A percentile compares a stretch with the other conserved stretches of the same genome.
Evolutionary conservation across 805 yeast species (phyloP).

Genomic region (Kuraishia cidri): DNA sequence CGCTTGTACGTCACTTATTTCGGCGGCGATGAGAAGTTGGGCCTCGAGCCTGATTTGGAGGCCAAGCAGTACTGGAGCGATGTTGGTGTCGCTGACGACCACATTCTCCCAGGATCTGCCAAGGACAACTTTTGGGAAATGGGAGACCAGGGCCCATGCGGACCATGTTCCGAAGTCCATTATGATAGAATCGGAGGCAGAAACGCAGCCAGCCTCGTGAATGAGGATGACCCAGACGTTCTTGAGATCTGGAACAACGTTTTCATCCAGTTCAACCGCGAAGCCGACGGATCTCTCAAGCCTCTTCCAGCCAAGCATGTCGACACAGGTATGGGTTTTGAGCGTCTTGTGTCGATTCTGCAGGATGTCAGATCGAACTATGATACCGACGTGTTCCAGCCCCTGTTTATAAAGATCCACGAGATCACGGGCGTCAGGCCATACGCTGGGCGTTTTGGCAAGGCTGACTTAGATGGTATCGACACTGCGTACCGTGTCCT

Average conservation of each 20-base stretch:
- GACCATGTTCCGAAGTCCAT: slow-evolving; percentile 97
- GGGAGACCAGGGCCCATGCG: slow-evolving; percentile 99
- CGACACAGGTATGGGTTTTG: slow-evolving; percentile 99
- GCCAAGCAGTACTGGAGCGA: slow-evolving; percentile 81
- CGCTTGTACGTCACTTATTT: slow-evolving; percentile 93
- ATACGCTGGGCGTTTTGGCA: slow-evolving; percentile 88
- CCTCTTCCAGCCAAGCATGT: slow-evolving; percentile 90
- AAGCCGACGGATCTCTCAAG: slow-evolving; percentile 70
- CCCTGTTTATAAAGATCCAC: slow-evolving; percentile 78
- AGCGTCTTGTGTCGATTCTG: slow-evolving; percentile 88
- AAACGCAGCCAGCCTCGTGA: slow-evolving; percentile 85
- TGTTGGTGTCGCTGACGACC: slow-evolving; percentile 87
- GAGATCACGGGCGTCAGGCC: slow-evolving; percentile 91
- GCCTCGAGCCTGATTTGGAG: slow-evolving; percentile 88
- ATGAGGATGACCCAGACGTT: slow-evolving; percentile 96
- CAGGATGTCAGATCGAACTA: slow-evolving; percentile 91
- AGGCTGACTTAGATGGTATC: slow-evolving; percentile 86
- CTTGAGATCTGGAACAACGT: slow-evolving; percentile 97
- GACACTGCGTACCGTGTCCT: slow-evolving; percentile 97
- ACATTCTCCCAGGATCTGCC: slow-evolving; percentile 84
- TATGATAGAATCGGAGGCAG: slow-evolving; percentile 98
- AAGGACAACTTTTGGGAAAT: slow-evolving; percentile 98
- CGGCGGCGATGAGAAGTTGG: slow-evolving; percentile 81
- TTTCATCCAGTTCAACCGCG: slow-evolving; percentile 95
- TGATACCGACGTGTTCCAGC: slow-evolving; percentile 94